Base-by-base conservation (phyloP, 2,329 filamentous ascomycete species). In the Calonectria montana region DNA sequence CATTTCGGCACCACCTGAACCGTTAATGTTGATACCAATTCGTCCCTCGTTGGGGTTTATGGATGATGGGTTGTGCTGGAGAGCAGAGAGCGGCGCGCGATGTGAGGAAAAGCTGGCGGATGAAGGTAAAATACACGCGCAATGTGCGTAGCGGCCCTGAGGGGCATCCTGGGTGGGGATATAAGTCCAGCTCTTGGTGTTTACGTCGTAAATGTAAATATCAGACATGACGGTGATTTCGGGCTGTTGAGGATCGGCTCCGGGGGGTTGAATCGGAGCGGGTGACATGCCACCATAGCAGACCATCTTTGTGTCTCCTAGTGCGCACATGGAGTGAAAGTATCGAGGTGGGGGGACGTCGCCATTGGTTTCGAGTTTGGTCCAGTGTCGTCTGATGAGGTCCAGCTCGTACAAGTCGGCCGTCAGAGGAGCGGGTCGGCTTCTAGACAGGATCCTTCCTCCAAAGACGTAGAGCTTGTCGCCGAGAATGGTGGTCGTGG, bases 241-340 rank as follows among this genome's bases (percentile, higher is more conserved):
- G 43, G 95, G 92, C 77, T 95, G 94, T 67, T 91, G 87, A 71
- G 87, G 86, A 13, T 87, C 86, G 18, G 84, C 83, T 25, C 84
- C 81, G 57, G 83, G 78, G 39, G 88, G 82, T 53, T 88, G 86
- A 68, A 85, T 88, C 8, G 88, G 86, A 13, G 92, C 90, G 1
- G 96, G 96, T 12, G 96, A 98, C 97, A 99, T 99, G 77, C 97
- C 97, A 70, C 97, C 97, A 83, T 98, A 99, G 84, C 96, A 98
- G 4, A 99, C 96, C 82, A 99, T 88, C 83, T 98, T 99, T 3
- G 95, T 96, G 81, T 98, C 97, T 25, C 97, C 97, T 2, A 99
- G 86, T 1, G 94, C 90, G 82, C 97, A 99, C 82, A 98, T 94
- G 75, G 95, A 98, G 86, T 99, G 97, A 76, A 99, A 99, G 82